Conservation (phyloP, 2,329 filamentous ascomycete species). For the Colletotrichum navitas region DNA sequence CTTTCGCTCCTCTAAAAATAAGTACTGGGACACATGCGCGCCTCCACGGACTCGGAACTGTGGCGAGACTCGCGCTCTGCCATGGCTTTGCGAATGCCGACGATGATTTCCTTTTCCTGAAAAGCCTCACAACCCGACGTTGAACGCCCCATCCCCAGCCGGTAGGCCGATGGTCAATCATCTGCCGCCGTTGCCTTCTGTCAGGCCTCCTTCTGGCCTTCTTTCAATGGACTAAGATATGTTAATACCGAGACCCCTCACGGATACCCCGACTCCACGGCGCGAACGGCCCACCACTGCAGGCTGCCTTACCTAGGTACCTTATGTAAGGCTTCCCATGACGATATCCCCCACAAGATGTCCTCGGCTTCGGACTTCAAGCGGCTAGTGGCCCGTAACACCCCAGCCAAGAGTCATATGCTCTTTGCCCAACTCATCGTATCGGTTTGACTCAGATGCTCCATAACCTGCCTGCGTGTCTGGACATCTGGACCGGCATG, state of each 20-base stretch:
- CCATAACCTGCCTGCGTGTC: not conserved
- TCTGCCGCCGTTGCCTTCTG: not conserved
- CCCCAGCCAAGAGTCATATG: not conserved
- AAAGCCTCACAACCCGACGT: not conserved
- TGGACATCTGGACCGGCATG: not conserved
- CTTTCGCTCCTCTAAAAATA: slow-evolving; percentile 38
- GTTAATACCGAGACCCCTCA: slow-evolving; percentile 20
- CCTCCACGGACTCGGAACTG: slow-evolving; percentile 36
- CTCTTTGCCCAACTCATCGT: not conserved
- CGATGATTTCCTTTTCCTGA: not conserved
- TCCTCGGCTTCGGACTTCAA: slow-evolving; percentile 9
- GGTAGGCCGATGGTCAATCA: not conserved
- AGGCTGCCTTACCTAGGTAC: not conserved
- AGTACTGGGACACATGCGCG: slow-evolving; percentile 16
- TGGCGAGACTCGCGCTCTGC: slow-evolving; percentile 21
- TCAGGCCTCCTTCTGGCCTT: not conserved
- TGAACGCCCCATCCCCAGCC: not conserved
- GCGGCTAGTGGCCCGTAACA: not conserved
- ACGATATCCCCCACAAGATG: not conserved
- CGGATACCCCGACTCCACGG: slow-evolving; percentile 5
- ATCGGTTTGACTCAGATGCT: slow-evolving; percentile 1
- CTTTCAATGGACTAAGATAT: not conserved
- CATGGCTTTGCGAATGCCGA: not conserved
- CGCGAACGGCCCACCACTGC: not conserved
- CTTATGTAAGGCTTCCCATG: not conserved